Base-by-base conservation (phyloP, 2,329 filamentous ascomycete species). In the Fusarium musae region DNA sequence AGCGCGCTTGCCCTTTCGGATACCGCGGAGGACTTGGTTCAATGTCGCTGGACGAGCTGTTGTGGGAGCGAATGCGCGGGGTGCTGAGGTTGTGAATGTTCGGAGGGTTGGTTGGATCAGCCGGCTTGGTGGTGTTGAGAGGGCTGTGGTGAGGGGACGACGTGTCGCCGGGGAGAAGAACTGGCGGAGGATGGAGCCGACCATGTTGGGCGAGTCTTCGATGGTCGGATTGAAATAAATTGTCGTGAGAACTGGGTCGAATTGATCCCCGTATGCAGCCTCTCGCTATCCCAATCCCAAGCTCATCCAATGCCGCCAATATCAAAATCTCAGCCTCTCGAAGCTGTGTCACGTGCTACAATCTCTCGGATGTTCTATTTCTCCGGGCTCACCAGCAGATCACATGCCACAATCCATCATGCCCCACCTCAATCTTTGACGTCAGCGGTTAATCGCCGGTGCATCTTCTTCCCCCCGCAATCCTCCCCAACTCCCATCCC, bases 21-120 rank as follows among this genome's bases (percentile, higher is more conserved):
- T 95, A 76, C 94, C 94, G 71, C 89, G 88, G 23, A 92, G 86
- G 66, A 94, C 90, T 82, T 95, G 93, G 84, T 92, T 94, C 76
- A 93, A 87, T 13, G 93, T 95, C 61, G 92, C 90, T 74, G 84
- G 83, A 63, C 84, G 85, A 36, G 85, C 78, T 0, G 89, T 84
- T 0, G 91, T 89, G 40, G 73, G 50, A 58, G 70, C 43, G 49
- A 75, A 66, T 70, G 74, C 80, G 66, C 80, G 79, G 47, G 81
- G 81, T 65, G 82, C 70, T 42, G 77, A 53, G 50, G 72, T 58
- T 52, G 66, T 59, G 62, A 75, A 66, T 69, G 75, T 79, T 70
- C 81, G 79, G 39, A 80, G 80, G 59, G 82, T 79, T 53, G 81
- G 75, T 46, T 74, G 63, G 54, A 69, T 47, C 62, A 63, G 54